These are phyloP conservation scores for Saprolegnia parasitica DNA, from an alignment of 352 stramenopile genomes.

Conservation along the genomic window DNA sequence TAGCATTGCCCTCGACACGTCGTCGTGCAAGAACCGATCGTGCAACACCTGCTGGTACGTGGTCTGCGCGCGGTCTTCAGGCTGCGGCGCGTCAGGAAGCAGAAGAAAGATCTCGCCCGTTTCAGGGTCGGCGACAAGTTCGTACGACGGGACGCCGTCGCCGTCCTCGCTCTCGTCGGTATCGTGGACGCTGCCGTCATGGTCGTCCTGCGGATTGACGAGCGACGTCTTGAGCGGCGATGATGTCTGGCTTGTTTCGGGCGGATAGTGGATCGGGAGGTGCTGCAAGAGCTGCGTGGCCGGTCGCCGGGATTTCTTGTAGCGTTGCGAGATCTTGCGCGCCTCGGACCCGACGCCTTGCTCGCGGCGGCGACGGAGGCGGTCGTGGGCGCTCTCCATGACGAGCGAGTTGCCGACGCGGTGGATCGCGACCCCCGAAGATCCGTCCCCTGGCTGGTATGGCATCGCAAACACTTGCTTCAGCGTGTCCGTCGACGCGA, in stretches of 20 bases:
- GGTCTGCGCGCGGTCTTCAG: conserved; percentile 14
- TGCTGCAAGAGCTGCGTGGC: background rate
- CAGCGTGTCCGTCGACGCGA: conserved; percentile 22
- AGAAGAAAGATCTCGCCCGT: conserved; percentile 28
- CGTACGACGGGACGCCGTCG: background rate
- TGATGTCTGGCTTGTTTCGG: too few relatives aligned
- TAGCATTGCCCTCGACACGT: conserved; percentile 1
- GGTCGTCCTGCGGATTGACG: background rate
- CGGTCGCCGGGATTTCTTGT: conserved; percentile 15
- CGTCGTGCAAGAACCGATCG: conserved; percentile 27
- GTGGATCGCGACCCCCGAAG: conserved; percentile 16
- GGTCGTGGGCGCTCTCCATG: conserved; percentile 1
- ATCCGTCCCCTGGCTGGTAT: background rate
- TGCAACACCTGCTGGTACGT: conserved; percentile 22
- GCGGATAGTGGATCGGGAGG: background rate
- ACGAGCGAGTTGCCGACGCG: conserved; percentile 20
- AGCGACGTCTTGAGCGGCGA: background rate
- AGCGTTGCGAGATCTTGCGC: conserved; percentile 17
- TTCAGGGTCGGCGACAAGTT: conserved; percentile 20
- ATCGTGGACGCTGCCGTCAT: background rate
- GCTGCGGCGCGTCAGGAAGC: background rate
- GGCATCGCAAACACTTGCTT: conserved; percentile 28
- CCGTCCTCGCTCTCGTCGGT: background rate
- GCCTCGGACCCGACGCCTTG: conserved; percentile 18
- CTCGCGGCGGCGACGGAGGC: background rate